Evolutionary conservation across 495 filamentous ascomycete species (phyloP).

Genomic region (Parachaetomium inaequale): DNA sequence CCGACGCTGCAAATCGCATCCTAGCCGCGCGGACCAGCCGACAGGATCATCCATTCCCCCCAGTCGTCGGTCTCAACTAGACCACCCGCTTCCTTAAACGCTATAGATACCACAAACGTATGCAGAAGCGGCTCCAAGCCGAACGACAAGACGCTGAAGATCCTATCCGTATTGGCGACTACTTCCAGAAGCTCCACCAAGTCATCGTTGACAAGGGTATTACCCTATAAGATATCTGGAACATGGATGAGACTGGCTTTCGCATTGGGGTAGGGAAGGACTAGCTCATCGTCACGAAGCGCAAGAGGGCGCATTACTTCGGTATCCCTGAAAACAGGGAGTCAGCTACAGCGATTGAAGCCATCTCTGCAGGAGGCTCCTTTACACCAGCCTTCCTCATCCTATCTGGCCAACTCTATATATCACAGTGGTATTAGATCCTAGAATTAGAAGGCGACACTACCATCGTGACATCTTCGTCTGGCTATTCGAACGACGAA

Average conservation of each 20-base stretch:
- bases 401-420: neutral
- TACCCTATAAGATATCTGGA: neutral
- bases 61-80: neutral
- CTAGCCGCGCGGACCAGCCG: neutral
- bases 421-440: neutral
- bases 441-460: neutral
- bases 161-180: neutral
- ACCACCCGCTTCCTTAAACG: neutral
- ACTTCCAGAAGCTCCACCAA: neutral
- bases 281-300: neutral
- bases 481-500: too few species aligned
- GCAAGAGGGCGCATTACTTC: neutral
- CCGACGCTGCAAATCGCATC: neutral
- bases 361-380: neutral
- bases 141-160: neutral
- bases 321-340: neutral
- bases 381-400: neutral
- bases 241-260: slow-evolving; percentile 3
- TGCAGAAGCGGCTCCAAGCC: neutral
- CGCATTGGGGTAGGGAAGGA: neutral
- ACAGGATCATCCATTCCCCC: neutral
- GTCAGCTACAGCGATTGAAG: neutral
- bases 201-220: neutral
- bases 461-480: neutral
- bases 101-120: neutral